Conservation (phyloP, 176 grass and related monocot species). For the Melocanna baccifera region DNA sequence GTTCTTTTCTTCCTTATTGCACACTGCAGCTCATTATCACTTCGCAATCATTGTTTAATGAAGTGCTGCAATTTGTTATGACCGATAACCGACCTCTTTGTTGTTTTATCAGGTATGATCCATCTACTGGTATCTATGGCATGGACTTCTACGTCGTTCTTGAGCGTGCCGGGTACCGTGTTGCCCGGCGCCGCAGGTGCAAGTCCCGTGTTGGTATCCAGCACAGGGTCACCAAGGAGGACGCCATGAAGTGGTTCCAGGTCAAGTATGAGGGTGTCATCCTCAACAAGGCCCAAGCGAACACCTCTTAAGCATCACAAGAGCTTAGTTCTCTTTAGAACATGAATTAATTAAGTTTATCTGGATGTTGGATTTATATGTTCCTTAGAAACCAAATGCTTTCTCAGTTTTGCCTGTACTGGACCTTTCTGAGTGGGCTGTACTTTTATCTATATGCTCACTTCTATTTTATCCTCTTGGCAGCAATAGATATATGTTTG, state of each 20-base stretch:
- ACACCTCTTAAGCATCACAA: conserved; percentile 20
- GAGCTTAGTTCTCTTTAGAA: background rate
- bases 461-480: background rate
- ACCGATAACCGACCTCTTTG: background rate
- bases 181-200: conserved; percentile 54
- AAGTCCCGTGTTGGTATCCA: conserved; percentile 59
- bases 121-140: conserved; percentile 62
- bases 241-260: conserved; percentile 78
- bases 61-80: background rate
- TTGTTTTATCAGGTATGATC: conserved; percentile 45
- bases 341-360: conserved; percentile 14
- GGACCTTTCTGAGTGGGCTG: conserved; percentile 8
- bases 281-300: conserved; percentile 58
- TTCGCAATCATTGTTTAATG: background rate
- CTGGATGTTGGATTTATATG: conserved; percentile 29
- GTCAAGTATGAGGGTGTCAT: conserved; percentile 74
- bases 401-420: conserved; percentile 35
- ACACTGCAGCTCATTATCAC: background rate
- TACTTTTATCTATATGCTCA: background rate
- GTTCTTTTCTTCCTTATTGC: background rate
- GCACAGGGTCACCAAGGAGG: conserved; percentile 65
- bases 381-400: conserved; percentile 19
- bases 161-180: conserved; percentile 55
- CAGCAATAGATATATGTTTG: conserved; percentile 14
- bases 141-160: conserved; percentile 65